Base-by-base conservation (phyloP, 2,329 filamentous ascomycete genomes). In the Diaporthe longicolla region DNA sequence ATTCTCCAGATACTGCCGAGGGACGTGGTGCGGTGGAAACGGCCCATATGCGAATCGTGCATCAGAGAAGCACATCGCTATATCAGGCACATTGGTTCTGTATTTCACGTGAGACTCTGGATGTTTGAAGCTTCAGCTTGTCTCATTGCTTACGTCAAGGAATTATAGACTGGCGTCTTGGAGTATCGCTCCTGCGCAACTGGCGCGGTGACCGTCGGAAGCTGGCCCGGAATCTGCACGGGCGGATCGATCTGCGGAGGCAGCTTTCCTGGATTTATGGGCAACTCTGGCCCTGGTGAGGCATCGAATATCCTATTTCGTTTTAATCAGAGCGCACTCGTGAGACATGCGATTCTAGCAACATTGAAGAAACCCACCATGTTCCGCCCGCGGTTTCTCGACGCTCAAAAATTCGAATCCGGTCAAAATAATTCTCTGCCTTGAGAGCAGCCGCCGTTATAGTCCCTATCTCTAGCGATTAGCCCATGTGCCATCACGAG, bases 41-140 rank as follows among this genome's bases (percentile, higher is more conserved):
- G 89, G 88, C 0, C 88, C 89, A 72, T 90, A 89, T 0, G 88
- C 81, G 75, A 90, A 90, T 0, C 82, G 82, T 0, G 81, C 61
- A 73, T 90, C 89, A 0, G 88, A 89, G 76, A 90, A 89, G 6
- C 82, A 85, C 88, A 90, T 90, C 29, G 87, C 88, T 45, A 89
- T 86, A 52, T 87, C 85, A 0, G 89, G 89, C 0, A 90, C 88
- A 65, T 90, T 90, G 1, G 89, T 90, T 1, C 88, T 84, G 50
- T 19, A 7, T 11, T 10, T 3, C 10, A 4, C 1, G 32, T 55
- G 43, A 29, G 61, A 58, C 21, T 66, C 5, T 59, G 11, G 1
- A 45, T n/a, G 11, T 4, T 35, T 7, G 13, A 10, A 29, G 40
- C 13, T 3, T 3, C 3, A 0, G 0, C 17, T 9, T 35, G 35